Percentiles rank a stretch among this genome's conserved stretches.
Evolutionary conservation across 2,329 filamentous ascomycete species (phyloP).

Genomic region (Aspergillus alliaceus): DNA sequence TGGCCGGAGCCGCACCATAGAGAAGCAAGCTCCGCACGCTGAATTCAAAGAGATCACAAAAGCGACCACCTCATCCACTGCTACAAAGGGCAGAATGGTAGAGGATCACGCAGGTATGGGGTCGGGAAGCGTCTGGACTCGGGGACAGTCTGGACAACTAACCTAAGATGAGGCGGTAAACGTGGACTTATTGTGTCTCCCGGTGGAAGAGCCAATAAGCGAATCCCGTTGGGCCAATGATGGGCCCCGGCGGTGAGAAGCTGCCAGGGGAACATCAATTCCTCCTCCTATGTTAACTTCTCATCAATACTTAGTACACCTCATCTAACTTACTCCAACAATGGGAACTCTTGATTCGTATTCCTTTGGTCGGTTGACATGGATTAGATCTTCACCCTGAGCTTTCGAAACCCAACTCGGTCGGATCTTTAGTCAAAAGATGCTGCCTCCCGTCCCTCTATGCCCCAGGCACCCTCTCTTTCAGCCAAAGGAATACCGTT

Average conservation of each 20-base stretch:
- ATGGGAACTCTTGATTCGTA: neutral
- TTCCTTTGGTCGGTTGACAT: too few species aligned
- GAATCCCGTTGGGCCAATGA: conserved; percentile 26
- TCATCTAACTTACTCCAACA: neutral
- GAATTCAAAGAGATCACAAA: conserved; percentile 27
- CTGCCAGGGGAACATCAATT: conserved; percentile 7
- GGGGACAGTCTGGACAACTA: conserved; percentile 31
- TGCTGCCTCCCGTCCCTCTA: neutral
- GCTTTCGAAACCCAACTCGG: too few species aligned
- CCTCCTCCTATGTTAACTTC: too few species aligned
- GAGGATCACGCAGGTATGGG: conserved; percentile 23
- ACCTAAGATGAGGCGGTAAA: conserved; percentile 26
- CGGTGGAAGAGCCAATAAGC: conserved; percentile 5
- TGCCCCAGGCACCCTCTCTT: neutral
- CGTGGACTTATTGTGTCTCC: conserved; percentile 41
- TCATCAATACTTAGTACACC: too few species aligned
- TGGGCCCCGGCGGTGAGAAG: conserved; percentile 30
- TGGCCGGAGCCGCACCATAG: conserved; percentile 45
- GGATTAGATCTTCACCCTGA: too few species aligned
- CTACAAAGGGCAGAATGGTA: conserved; percentile 22
- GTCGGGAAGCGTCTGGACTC: conserved; percentile 27
- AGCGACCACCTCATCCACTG: conserved; percentile 35
- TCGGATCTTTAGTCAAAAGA: too few species aligned
- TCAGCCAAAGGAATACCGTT: neutral
- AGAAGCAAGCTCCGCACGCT: conserved; percentile 42